Conservation (phyloP, 2,329 filamentous ascomycete species). For the Colletotrichum noveboracense region DNA sequence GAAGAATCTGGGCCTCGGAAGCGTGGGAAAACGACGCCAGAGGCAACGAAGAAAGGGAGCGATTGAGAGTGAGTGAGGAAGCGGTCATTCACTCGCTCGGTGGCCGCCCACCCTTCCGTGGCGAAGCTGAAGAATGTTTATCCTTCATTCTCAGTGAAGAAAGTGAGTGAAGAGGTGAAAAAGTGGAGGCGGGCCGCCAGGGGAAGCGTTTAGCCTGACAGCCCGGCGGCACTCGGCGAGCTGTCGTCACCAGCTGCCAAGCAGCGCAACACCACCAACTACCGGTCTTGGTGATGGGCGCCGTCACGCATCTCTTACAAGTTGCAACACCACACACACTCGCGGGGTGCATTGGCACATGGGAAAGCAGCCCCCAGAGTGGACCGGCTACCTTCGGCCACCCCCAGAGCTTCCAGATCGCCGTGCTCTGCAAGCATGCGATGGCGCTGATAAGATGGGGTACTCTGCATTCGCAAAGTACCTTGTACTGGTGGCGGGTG, state of each 20-base stretch:
- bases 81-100: background rate
- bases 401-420: background rate
- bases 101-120: background rate
- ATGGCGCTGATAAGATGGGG: background rate
- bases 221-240: background rate
- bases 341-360: background rate
- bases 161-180: background rate
- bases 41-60: background rate
- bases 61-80: background rate
- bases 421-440: background rate
- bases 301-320: background rate
- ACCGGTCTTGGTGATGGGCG: constrained; percentile 3
- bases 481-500: constrained; percentile 3
- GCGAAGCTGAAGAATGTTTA: constrained; percentile 16
- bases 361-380: constrained; percentile 3
- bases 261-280: background rate
- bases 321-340: background rate
- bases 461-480: background rate
- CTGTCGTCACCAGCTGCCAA: constrained; percentile 1
- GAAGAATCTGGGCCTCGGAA: background rate
- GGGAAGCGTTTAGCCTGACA: constrained; percentile 13
- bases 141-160: background rate
- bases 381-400: constrained; percentile 11
- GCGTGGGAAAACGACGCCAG: background rate
- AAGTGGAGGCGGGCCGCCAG: background rate